Evolutionary conservation across 2,329 filamentous ascomycete species (phyloP), one percentile per base, ranked within the genome.

Genomic region (Massarina eburnea): DNA sequence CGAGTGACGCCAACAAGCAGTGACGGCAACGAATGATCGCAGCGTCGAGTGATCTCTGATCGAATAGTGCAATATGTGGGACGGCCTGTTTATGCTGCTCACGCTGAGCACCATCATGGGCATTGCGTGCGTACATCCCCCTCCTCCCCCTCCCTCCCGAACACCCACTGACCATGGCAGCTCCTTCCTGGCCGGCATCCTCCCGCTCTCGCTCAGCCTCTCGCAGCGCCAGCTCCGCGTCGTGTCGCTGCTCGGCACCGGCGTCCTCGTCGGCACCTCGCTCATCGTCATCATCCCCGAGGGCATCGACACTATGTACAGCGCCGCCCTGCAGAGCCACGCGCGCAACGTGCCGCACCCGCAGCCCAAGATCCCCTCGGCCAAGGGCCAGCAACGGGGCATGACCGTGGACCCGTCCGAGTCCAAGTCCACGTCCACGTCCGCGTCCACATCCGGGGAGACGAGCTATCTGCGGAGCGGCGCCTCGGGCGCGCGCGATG

Each of bases 221-320:
- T 92, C 91, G 22, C 84, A 88, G 49, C 89, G 90, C 34, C 90
- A 96, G 70, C 76, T 97, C 46, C 86, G 92, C 64, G 76, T 96
- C 39, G 88, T 97, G 66, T 95, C 92, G 18, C 91, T 91, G 46
- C 82, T 97, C 67, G 94, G 94, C 42, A 90, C 96, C 70, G 94
- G 94, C 35, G 88, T 99, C 41, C 78, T 99, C 8, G 91, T 99
- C 14, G 94, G 94, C 27, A 97, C 94, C 21, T 92, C 92, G 1
- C 80, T 99, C 54, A 92, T 97, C 54, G 91, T 99, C 24, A 97
- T 99, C 64, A 96, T 99, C 61, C 94, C 94, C 1, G 94, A 99
- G 71, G 94, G 94, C 29, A 86, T 97, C 48, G 91, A 96, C 67
- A 92, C 94, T 3, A 80, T 96, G 46, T 89, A 94, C 58, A 84